Percentiles rank a stretch among this genome's conserved stretches.
Conservation (phyloP, 768 basidiomycete genomes). For the Podaxis sp. region DNA sequence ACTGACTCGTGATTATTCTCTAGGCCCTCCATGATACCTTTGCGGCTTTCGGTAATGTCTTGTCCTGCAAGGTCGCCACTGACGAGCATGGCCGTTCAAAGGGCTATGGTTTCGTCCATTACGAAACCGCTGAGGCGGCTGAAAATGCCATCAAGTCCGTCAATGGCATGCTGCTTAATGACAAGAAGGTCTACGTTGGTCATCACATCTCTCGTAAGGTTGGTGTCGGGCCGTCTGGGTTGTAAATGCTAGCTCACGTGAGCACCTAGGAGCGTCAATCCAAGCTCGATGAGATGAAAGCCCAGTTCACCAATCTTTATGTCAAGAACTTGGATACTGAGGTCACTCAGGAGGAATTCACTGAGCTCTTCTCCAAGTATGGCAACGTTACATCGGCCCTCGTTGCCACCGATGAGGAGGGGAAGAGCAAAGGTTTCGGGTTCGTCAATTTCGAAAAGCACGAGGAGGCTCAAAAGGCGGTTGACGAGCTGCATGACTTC, state of each 20-base stretch:
- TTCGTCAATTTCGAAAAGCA: conserved; percentile 97
- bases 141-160: conserved; percentile 97
- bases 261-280: conserved; percentile 86
- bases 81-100: conserved; percentile 95
- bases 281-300: conserved; percentile 96
- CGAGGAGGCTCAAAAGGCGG: conserved; percentile 88
- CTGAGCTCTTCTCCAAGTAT: conserved; percentile 71
- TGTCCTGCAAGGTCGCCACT: conserved; percentile 98
- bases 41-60: conserved; percentile 96
- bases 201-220: conserved; percentile 97
- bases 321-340: conserved; percentile 94
- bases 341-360: conserved; percentile 83
- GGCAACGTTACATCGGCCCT: conserved; percentile 90
- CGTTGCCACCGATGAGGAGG: conserved; percentile 80
- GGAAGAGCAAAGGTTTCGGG: conserved; percentile 95
- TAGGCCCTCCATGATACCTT: conserved; percentile 99
- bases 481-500: conserved; percentile 84
- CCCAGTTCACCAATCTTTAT: conserved; percentile 98
- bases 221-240: conserved; percentile 18
- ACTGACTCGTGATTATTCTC: not conserved
- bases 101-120: conserved; percentile 99
- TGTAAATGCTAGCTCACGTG: not conserved
- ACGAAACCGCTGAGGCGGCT: conserved; percentile 96
- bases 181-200: conserved; percentile 99
- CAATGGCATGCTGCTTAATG: conserved; percentile 98